phyloP scores from a whole-genome alignment of 257 asterid species.

The Nicotiana tabacum region DNA sequence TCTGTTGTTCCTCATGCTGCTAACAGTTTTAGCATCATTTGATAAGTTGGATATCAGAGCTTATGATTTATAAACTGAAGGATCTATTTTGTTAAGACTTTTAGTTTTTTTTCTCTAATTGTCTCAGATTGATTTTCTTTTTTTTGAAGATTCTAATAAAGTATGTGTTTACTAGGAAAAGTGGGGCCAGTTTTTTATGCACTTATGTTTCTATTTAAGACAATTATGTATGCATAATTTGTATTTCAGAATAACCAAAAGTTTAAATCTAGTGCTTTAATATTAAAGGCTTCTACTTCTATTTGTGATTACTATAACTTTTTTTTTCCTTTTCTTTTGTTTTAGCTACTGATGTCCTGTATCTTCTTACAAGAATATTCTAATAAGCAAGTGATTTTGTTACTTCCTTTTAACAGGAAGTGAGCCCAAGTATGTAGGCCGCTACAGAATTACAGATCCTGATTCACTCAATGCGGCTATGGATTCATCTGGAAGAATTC shows the following conservation, averaged over 20 bases:
- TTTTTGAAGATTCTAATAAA: background rate
- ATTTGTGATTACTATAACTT: background rate
- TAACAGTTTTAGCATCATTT: background rate
- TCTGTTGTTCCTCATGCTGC: background rate
- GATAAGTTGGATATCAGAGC: background rate
- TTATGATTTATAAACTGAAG: background rate
- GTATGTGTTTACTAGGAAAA: background rate
- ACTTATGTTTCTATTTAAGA: slow-evolving; percentile 2
- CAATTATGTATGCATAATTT: background rate
- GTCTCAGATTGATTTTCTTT: background rate
- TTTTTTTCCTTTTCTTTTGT: background rate
- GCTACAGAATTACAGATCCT: slow-evolving; percentile 88
- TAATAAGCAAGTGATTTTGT: background rate
- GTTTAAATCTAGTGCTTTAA: background rate
- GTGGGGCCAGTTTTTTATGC: background rate
- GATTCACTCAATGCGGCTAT: slow-evolving; percentile 84
- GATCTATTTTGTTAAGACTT: background rate
- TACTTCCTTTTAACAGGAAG: slow-evolving; percentile 44
- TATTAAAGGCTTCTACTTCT: background rate
- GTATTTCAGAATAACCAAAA: background rate
- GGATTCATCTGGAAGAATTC: slow-evolving; percentile 84
- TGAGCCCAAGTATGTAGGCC: slow-evolving; percentile 79
- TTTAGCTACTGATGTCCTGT: background rate
- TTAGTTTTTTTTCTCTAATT: background rate
- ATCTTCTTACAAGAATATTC: slow-evolving; percentile 1